Evolutionary conservation across 2,329 filamentous ascomycete genomes (phyloP).

Genomic region (Microcera coccophila): DNA sequence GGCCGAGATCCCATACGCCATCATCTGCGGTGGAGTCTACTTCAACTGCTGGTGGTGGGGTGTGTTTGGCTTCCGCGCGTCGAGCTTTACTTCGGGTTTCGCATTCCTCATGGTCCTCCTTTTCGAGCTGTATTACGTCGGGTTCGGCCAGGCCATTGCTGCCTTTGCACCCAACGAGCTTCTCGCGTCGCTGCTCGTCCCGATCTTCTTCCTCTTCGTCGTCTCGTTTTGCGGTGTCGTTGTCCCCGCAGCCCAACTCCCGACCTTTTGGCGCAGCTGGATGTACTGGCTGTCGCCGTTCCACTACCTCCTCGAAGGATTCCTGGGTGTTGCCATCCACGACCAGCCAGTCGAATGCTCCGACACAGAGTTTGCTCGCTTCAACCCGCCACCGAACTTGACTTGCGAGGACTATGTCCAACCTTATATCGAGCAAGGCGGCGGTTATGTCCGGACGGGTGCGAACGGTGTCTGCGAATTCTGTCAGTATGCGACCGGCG

Average conservation of each 20-base stretch:
- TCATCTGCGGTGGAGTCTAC: slow-evolving; percentile 55
- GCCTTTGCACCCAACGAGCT: slow-evolving; percentile 63
- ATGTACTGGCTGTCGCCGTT: slow-evolving; percentile 68
- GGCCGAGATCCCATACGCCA: slow-evolving; percentile 66
- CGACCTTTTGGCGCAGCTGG: slow-evolving; percentile 60
- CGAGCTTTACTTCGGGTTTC: slow-evolving; percentile 57
- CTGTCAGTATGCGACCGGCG: slow-evolving; percentile 59
- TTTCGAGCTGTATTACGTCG: slow-evolving; percentile 63
- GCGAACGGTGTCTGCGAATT: slow-evolving; percentile 57
- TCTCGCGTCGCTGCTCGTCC: slow-evolving; percentile 62
- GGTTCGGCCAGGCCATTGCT: slow-evolving; percentile 65
- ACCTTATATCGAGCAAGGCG: slow-evolving; percentile 48
- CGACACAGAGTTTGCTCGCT: slow-evolving; percentile 55
- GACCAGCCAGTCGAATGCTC: slow-evolving; percentile 54
- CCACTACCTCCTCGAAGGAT: slow-evolving; percentile 61
- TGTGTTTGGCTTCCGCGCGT: slow-evolving; percentile 45
- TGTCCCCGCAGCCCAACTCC: slow-evolving; percentile 56
- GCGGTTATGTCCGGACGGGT: slow-evolving; percentile 59
- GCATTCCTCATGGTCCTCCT: slow-evolving; percentile 61
- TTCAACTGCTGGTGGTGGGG: slow-evolving; percentile 55
- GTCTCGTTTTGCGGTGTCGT: slow-evolving; percentile 68
- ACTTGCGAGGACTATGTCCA: slow-evolving; percentile 59
- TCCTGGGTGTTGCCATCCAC: slow-evolving; percentile 54
- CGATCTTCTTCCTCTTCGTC: slow-evolving; percentile 67
- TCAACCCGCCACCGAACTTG: slow-evolving; percentile 54